phyloP scores from a whole-genome alignment of 345 rosid genomes.

The Pistacia vera region DNA sequence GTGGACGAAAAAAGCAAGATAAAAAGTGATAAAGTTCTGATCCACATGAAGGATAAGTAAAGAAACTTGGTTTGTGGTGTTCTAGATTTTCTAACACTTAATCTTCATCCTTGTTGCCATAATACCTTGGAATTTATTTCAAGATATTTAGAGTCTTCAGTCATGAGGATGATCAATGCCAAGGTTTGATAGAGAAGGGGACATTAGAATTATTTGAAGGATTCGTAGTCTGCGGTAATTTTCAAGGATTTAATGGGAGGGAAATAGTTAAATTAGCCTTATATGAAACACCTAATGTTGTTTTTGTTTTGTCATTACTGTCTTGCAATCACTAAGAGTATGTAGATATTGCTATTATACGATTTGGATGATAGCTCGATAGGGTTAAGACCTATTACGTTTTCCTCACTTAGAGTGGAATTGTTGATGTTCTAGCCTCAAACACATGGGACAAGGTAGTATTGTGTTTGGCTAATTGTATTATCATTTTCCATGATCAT shows the following conservation, averaged over 20 bases:
- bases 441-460: conserved; percentile 76
- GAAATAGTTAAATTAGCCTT: neutral
- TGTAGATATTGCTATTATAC: conserved; percentile 65
- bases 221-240: conserved; percentile 66
- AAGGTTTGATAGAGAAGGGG: conserved; percentile 68
- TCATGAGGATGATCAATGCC: conserved; percentile 66
- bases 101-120: conserved; percentile 14
- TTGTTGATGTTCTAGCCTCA: conserved; percentile 58
- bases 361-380: conserved; percentile 72
- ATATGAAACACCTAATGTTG: conserved; percentile 24
- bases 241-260: conserved; percentile 5
- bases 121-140: conserved; percentile 22
- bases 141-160: conserved; percentile 48
- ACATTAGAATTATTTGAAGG: conserved; percentile 59
- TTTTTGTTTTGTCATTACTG: conserved; percentile 18
- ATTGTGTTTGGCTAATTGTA: neutral
- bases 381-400: conserved; percentile 49
- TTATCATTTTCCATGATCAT: neutral
- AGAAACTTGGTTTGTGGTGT: neutral
- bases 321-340: conserved; percentile 54
- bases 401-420: conserved; percentile 59
- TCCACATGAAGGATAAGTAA: conserved; percentile 39
- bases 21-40: conserved; percentile 73
- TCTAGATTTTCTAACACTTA: neutral
- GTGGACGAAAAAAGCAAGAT: conserved; percentile 73